Base-by-base conservation (phyloP, 305 asterid species). In the Solanum hybrid region DNA sequence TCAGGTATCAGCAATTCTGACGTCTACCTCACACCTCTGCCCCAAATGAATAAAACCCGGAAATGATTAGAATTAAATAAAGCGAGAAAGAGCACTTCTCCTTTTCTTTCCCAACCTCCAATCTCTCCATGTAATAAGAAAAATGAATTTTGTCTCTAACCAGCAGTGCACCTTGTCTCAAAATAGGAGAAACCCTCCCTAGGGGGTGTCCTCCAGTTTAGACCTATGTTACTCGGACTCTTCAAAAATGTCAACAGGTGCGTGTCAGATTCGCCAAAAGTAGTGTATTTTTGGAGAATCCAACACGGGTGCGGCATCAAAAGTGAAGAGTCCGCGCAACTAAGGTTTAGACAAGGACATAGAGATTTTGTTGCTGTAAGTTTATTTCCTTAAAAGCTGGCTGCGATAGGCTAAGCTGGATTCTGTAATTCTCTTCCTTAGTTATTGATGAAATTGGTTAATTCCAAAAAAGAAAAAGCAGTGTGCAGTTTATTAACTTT, bases 1-100 rank as follows among this genome's bases (percentile, higher is more conserved):
- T 86, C 99, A 97, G 98, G 99, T 96, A 93, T 79, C 24, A 8
- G 15, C 32, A 15, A 88, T 41, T 51, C 76, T 84, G 31, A 51
- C 2, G 20, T 83, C 15, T 51, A 84, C 76, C 29, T 33, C 75
- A 29, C 29, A 84, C 29, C 68, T 38, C 87, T 84, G 7, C 0
- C 41, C 22, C 88, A 51, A 10, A 84, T 34, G 37, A 84, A 84
- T 84, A 31, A 68, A 8, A 24, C 39, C 45, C 38, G 2, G 17
- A 83, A 72, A 79, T 20, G 57, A 39, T 61, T 31, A 34, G 90
- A 75, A 83, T 41, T 8, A 86, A 90, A 76, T 15, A 86, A 65
- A 24, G 82, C 15, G 12, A 77, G 41, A 57, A n/a, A 68, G 78
- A 24, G 87, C 61, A 36, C 32, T 36, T 12, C 33, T 26, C 22